Base-by-base conservation (phyloP, 2,329 filamentous ascomycete genomes). In the Blumeria hordei region DNA sequence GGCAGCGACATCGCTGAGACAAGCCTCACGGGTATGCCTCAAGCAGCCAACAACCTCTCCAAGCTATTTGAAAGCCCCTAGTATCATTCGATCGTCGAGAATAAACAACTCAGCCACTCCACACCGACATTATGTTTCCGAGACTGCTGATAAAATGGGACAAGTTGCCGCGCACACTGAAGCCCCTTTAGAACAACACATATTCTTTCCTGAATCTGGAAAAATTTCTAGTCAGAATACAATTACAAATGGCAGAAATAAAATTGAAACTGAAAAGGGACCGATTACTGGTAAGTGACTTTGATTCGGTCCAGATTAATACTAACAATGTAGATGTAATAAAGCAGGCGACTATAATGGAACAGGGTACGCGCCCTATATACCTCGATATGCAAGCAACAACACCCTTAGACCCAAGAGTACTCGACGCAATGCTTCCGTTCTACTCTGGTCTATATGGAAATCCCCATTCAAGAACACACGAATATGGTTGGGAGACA, bases 311-410 rank as follows among this genome's bases (percentile, higher is more conserved):
- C 57, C n/a, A 11, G 11, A 37, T 18, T 18, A 41, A 43, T 37
- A 21, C 50, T 53, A 7, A 53, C 10, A 21, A 53, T 55, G 43
- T 44, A 65, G 84, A 85, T 60, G 82, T 95, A 49, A 73, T 98
- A 58, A 93, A 92, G 72, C 83, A 94, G 67, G 90, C 88, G 8
- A 88, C 87, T 11, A 74, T 94, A 59, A 85, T 96, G 82, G 88
- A 94, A 61, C 81, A 94, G 68, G 92, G 92, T 57, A 82, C 85
- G 58, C 76, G 92, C 57, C 92, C 92, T 41, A 96, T 98, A 66
- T 98, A 98, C 64, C 81, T 98, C 55, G 92, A 98, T 66, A 94
- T 94, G 83, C 92, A 98, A 70, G 87, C 92, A 37, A 98, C 92
- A 0, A 98, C 92, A 0, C 92, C 92, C 16, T 80, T 92, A 57